Conservation (phyloP, 352 stramenopile species). For the Pythium folliculosum region DNA sequence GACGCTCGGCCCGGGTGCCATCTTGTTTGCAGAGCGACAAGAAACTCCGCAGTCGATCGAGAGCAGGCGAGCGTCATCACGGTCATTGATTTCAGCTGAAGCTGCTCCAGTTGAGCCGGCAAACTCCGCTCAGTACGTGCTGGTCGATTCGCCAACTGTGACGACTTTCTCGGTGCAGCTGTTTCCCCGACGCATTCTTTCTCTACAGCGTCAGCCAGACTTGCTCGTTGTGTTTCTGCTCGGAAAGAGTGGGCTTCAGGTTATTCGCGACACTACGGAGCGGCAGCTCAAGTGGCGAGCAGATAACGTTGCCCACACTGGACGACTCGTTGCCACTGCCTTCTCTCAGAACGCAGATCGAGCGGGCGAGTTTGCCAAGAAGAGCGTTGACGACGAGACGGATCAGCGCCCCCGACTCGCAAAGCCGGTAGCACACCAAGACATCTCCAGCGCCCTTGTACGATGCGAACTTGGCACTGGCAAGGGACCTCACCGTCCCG, state of each 20-base stretch:
- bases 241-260: slow-evolving; percentile 36
- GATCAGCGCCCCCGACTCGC: background rate
- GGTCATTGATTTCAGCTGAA: slow-evolving; percentile 11
- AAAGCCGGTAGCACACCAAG: slow-evolving; percentile 1
- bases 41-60: slow-evolving; percentile 4
- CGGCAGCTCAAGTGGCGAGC: slow-evolving; percentile 34
- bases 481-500: background rate
- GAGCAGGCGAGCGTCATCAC: slow-evolving; percentile 17
- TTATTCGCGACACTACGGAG: slow-evolving; percentile 29
- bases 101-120: background rate
- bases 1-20: slow-evolving; percentile 35
- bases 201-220: slow-evolving; percentile 25
- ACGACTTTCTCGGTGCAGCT: slow-evolving; percentile 35
- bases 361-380: background rate
- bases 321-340: slow-evolving; percentile 29
- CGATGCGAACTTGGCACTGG: background rate
- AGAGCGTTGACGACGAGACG: no score
- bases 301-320: slow-evolving; percentile 28
- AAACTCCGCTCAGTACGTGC: slow-evolving; percentile 34
- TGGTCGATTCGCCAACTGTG: slow-evolving; percentile 46
- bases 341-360: slow-evolving; percentile 13
- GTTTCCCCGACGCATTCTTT: slow-evolving; percentile 16
- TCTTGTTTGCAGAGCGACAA: slow-evolving; percentile 34
- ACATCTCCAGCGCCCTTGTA: slow-evolving; percentile 17
- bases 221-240: slow-evolving; percentile 35